phyloP scores from a whole-genome alignment of 331 rosid genomes.

The Quercus tomentella region DNA sequence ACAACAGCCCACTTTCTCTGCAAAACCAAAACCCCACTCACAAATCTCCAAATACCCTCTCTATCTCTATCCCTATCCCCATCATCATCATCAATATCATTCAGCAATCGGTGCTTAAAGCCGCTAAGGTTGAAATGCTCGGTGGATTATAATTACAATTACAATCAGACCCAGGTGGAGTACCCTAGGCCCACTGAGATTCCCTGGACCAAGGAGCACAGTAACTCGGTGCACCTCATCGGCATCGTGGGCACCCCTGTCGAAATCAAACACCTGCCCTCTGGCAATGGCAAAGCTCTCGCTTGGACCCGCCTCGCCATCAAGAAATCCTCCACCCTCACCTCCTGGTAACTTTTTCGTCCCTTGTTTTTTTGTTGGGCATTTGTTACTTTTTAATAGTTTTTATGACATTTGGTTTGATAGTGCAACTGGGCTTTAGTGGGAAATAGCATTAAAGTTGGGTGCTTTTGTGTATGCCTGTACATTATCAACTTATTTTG shows the following conservation, averaged over 20 bases:
- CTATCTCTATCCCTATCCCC: neutral
- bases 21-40: constrained; percentile 21
- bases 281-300: constrained; percentile 77
- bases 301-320: constrained; percentile 88
- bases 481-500: no score
- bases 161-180: constrained; percentile 7
- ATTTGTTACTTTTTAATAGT: no score
- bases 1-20: constrained; percentile 6
- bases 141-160: constrained; percentile 23
- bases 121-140: constrained; percentile 28
- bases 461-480: neutral
- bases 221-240: constrained; percentile 72
- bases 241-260: constrained; percentile 62
- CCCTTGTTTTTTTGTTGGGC: neutral
- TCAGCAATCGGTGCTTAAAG: neutral
- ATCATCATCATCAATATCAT: neutral
- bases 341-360: constrained; percentile 42
- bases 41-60: neutral
- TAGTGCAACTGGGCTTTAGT: neutral
- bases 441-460: neutral
- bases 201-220: constrained; percentile 82
- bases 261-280: constrained; percentile 68
- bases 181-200: constrained; percentile 71
- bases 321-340: constrained; percentile 65
- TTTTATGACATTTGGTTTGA: neutral